Conservation (phyloP, 257 asterid genomes). For the Solanum appendiculatum region DNA sequence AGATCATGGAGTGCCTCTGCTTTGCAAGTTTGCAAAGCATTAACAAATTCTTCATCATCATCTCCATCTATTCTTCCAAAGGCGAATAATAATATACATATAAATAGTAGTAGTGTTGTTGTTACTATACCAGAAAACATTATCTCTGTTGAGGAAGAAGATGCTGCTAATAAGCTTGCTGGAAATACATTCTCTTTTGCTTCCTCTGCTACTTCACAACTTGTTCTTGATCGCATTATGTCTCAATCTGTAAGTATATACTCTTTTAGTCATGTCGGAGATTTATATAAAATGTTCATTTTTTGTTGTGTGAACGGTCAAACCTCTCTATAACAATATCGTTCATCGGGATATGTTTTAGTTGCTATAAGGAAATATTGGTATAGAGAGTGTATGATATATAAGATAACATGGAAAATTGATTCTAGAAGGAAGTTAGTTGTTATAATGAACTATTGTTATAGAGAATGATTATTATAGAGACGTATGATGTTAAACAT, state of each 20-base stretch:
- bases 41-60: conserved; percentile 32
- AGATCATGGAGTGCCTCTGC: conserved; percentile 99
- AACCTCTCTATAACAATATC: too few species aligned
- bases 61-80: conserved; percentile 17
- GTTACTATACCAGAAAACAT: conserved; percentile 40
- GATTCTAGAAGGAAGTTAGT: background rate
- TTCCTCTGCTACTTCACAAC: conserved; percentile 96
- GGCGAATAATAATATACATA: background rate
- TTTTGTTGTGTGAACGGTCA: too few species aligned
- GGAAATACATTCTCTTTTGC: conserved; percentile 91
- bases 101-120: background rate
- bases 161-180: conserved; percentile 50
- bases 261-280: background rate
- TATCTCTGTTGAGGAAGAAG: conserved; percentile 39
- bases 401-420: background rate
- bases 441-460: background rate
- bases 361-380: background rate
- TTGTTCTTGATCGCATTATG: conserved; percentile 93
- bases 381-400: background rate
- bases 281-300: too few species aligned
- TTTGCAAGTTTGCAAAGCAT: conserved; percentile 60
- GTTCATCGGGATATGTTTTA: too few species aligned
- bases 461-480: background rate
- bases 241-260: conserved; percentile 86
- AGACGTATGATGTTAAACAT: background rate